Base-by-base conservation (phyloP, 2,329 filamentous ascomycete species). In the Alternaria longipes region DNA sequence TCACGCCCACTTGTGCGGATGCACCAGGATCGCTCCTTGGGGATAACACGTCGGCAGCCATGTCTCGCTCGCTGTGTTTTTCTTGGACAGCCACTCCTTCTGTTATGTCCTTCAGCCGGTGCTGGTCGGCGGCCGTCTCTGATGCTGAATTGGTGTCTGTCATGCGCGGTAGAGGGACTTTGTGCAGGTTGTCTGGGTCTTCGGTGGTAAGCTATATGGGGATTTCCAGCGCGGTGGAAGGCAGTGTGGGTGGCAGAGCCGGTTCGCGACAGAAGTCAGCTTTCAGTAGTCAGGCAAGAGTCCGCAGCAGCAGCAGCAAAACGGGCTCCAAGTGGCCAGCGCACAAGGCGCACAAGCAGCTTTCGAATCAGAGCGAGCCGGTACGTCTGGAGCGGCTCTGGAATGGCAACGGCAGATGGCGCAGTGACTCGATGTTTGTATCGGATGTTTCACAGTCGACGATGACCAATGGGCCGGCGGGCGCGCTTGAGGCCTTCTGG, bases 21-120 rank as follows among this genome's bases (percentile, higher is more conserved):
- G 75, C 71, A 59, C 62, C 66, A 26, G 77, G 68, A 56, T 77
- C 72, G 59, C 71, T 76, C 41, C 75, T 63, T 36, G 74, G 76
- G 8, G 77, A 78, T 59, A 78, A 65, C 26, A 79, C 74, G 58
- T 78, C 74, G 64, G 77, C 77, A 28, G 77, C 78, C 78, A 80
- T 80, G 61, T 64, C 67, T 53, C 70, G 59, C 30, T 67, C 56
- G 56, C 53, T 60, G 47, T 70, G 63, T 38, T 66, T 68, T 59
- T 63, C 67, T 60, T 65, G 68, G 55, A 69, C 67, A 47, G 65
- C 67, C 55, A 71, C 69, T 44, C 72, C 72, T 64, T 77, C 71
- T 51, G 69, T 63, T 53, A 72, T 74, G 59, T 70, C 59, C 60
- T 71, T 71, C 66, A 74, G 69, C 64, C 70, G 71, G 60, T 66